These are phyloP conservation scores for Oleoguttula mirabilis DNA, from an alignment of 495 filamentous ascomycete species.

Conservation along the genomic window DNA sequence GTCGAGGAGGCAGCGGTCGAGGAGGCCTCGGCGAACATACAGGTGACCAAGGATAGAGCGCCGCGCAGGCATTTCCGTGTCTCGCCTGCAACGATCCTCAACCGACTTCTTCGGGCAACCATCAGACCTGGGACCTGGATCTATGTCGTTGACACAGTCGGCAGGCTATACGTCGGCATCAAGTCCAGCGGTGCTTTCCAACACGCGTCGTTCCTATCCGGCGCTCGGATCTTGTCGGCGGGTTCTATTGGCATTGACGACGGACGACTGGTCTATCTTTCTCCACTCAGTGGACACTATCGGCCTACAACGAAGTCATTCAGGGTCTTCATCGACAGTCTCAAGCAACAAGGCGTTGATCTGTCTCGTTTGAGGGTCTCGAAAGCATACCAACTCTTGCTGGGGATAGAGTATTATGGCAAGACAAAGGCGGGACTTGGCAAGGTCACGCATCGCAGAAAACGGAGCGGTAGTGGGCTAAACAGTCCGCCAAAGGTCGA, in stretches of 20 bases:
- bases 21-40: background rate
- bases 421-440: conserved; percentile 43
- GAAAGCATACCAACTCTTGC: conserved; percentile 63
- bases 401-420: conserved; percentile 68
- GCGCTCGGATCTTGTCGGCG: conserved; percentile 69
- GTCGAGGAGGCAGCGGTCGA: background rate
- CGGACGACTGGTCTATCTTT: conserved; percentile 51
- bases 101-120: conserved; percentile 55
- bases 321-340: conserved; percentile 58
- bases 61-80: conserved; percentile 51
- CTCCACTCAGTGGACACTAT: conserved; percentile 65
- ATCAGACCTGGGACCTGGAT: conserved; percentile 77
- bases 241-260: conserved; percentile 74
- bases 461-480: background rate
- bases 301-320: conserved; percentile 69
- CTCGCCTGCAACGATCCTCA: conserved; percentile 54
- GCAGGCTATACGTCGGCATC: conserved; percentile 78
- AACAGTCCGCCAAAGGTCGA: background rate
- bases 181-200: conserved; percentile 80
- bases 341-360: conserved; percentile 63
- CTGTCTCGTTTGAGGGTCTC: conserved; percentile 64
- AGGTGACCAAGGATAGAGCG: conserved; percentile 28
- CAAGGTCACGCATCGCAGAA: conserved; percentile 15
- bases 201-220: conserved; percentile 76
- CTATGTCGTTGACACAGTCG: conserved; percentile 59